Percentiles rank a stretch among this genome's conserved stretches.
These are phyloP conservation scores for Fusarium nurragi DNA, from an alignment of 2,329 filamentous ascomycete species.

Conservation along the genomic window DNA sequence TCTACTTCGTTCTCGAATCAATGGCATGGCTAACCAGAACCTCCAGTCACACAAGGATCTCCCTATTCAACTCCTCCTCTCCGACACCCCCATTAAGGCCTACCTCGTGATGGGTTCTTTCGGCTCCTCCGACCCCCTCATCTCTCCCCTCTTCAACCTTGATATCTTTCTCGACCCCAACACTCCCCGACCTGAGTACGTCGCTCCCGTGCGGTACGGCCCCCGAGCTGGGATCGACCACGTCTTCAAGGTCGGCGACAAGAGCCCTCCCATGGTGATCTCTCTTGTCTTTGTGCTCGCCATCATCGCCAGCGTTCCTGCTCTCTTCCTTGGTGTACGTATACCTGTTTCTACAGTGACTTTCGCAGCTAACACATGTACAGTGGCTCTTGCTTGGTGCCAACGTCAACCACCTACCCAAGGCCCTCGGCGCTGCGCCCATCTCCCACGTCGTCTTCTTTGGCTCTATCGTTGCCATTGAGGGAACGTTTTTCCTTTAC, in stretches of 20 bases:
- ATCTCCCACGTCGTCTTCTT: constrained; percentile 86
- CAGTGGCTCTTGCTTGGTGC: constrained; percentile 86
- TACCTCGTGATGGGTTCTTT: constrained; percentile 88
- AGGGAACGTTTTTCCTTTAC: constrained; percentile 94
- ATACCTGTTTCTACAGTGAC: no score
- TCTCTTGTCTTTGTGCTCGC: constrained; percentile 80
- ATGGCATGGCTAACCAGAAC: constrained; percentile 41
- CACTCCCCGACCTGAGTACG: constrained; percentile 66
- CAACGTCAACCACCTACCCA: constrained; percentile 80
- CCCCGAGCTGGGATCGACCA: constrained; percentile 88
- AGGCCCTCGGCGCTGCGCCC: constrained; percentile 79
- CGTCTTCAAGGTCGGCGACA: constrained; percentile 82
- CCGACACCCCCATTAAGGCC: constrained; percentile 76
- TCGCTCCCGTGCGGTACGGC: constrained; percentile 82
- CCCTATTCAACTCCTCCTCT: constrained; percentile 79
- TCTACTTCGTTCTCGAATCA: background rate
- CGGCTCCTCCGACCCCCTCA: constrained; percentile 74
- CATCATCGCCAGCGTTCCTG: constrained; percentile 77
- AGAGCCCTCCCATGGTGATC: constrained; percentile 82
- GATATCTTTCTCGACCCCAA: constrained; percentile 71
- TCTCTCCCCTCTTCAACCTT: constrained; percentile 77
- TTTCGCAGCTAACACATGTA: constrained; percentile 33
- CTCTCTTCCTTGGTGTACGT: constrained; percentile 75
- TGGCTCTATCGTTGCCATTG: constrained; percentile 85
- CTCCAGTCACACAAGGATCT: constrained; percentile 88